These are phyloP conservation scores for Phoma sp. DNA, from an alignment of 2,329 filamentous ascomycete species.

Conservation along the genomic window DNA sequence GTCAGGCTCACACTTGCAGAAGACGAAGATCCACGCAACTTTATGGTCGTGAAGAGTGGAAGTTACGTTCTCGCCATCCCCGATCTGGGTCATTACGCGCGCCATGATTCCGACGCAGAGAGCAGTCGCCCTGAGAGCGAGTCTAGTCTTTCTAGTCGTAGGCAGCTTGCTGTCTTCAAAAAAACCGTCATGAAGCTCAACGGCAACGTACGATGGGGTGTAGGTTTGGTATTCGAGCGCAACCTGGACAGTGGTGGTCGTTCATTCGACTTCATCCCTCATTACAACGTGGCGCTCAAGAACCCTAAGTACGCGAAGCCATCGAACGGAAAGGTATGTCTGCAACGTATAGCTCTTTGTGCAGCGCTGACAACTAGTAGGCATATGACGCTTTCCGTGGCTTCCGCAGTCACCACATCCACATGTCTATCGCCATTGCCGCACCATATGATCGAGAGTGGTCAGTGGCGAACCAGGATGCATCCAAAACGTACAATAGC, in stretches of 20 bases:
- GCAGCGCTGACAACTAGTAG: conserved; percentile 40
- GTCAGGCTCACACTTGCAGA: conserved; percentile 86
- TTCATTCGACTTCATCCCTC: conserved; percentile 87
- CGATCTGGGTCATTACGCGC: conserved; percentile 87
- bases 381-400: conserved; percentile 91
- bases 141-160: conserved; percentile 68
- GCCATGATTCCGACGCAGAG: conserved; percentile 62
- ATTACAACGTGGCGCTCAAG: conserved; percentile 89
- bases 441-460: conserved; percentile 88
- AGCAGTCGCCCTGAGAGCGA: conserved; percentile 59
- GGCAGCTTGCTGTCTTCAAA: conserved; percentile 85
- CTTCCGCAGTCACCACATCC: conserved; percentile 97
- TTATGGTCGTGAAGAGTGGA: conserved; percentile 95
- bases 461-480: conserved; percentile 74
- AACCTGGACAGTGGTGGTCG: conserved; percentile 74
- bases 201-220: conserved; percentile 91
- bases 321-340: conserved; percentile 53
- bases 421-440: conserved; percentile 88
- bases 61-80: conserved; percentile 95
- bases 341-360: neutral
- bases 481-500: conserved; percentile 92
- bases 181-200: conserved; percentile 99
- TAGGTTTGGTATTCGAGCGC: conserved; percentile 89
- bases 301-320: conserved; percentile 75
- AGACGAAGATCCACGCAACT: conserved; percentile 85